These are phyloP conservation scores for Blastomyces silverae DNA, from an alignment of 2,329 filamentous ascomycete genomes.

Conservation along the genomic window DNA sequence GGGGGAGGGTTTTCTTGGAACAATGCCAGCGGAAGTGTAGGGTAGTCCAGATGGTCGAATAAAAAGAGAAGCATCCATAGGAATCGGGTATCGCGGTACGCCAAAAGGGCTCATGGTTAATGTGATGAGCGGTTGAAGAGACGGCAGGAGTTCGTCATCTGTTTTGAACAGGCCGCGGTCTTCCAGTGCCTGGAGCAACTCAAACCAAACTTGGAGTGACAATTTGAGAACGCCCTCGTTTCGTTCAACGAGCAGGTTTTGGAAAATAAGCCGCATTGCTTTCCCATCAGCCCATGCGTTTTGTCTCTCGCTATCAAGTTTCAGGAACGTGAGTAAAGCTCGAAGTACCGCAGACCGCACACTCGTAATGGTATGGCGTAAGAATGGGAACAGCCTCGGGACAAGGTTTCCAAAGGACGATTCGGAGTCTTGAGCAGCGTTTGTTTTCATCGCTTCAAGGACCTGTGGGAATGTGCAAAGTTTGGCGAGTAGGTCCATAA, in stretches of 20 bases:
- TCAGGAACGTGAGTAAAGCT: conserved; percentile 85
- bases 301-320: conserved; percentile 69
- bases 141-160: conserved; percentile 63
- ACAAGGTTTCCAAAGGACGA: conserved; percentile 90
- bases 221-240: conserved; percentile 74
- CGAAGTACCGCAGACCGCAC: conserved; percentile 90
- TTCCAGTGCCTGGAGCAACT: conserved; percentile 63
- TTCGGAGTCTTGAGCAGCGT: conserved; percentile 72
- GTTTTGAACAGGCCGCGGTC: conserved; percentile 56
- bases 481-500: conserved; percentile 96
- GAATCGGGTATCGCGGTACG: conserved; percentile 79
- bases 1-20: conserved; percentile 36
- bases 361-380: conserved; percentile 93
- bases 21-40: conserved; percentile 51
- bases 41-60: conserved; percentile 87
- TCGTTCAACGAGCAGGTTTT: conserved; percentile 89
- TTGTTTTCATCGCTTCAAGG: conserved; percentile 84
- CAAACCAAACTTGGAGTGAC: conserved; percentile 80
- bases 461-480: conserved; percentile 92
- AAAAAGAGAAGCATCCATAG: conserved; percentile 85
- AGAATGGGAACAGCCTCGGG: conserved; percentile 87
- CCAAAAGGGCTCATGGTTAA: conserved; percentile 87
- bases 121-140: conserved; percentile 74
- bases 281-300: conserved; percentile 90
- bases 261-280: conserved; percentile 80